Evolutionary conservation across 139 green algal genomes (phyloP), one percentile per base, ranked within the genome.

Genomic region (Gonium pectorale): DNA sequence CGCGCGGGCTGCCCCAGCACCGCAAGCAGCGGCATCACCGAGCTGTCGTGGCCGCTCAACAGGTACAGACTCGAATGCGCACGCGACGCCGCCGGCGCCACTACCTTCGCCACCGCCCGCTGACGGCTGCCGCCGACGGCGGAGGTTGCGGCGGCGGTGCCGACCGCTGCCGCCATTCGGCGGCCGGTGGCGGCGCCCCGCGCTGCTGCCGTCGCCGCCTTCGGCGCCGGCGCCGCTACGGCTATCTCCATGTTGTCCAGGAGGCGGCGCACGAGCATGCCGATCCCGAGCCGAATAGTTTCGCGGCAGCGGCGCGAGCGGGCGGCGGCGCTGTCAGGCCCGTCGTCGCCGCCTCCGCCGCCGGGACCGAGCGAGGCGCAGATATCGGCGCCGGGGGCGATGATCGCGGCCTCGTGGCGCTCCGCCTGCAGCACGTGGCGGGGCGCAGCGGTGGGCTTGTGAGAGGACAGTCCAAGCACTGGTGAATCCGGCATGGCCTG

Each of bases 11-110:
- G 79, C 41, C 64, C 64, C 46, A 85, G 64, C 64, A 85, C 79
- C 29, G 79, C 80, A 62, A 95, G 89, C 38, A 95, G 82, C 27
- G 92, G 93, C 79, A 93, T 92, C 3, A 95, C 68, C 33, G 89
- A 93, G 40, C 81, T 90, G 89, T 95, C 93, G 72, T 95, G 93
- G 0, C 86, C 86, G 69, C 79, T 87, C 81, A 89, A 95, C 15
- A 95, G 84, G 56, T 86, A 86, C 71, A 95, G 86, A 44, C 78
- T 74, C 33, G 79, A 59, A 7, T 29, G 37, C 5, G 4, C 52
- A 33, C 26, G 33, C 66, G 33, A 38, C 54, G 35, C 8, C 15
- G 24, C 52, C 73, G 35, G n/a, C 4, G 52, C 37, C 37, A 37
- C 54, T 3, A 21, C 46, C 13, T 44, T 5, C 27, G 49, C 71